Percentiles rank a stretch among this genome's conserved stretches.
Conservation (phyloP, 164 flowering plant species). For the Stephania yunnanensis region DNA sequence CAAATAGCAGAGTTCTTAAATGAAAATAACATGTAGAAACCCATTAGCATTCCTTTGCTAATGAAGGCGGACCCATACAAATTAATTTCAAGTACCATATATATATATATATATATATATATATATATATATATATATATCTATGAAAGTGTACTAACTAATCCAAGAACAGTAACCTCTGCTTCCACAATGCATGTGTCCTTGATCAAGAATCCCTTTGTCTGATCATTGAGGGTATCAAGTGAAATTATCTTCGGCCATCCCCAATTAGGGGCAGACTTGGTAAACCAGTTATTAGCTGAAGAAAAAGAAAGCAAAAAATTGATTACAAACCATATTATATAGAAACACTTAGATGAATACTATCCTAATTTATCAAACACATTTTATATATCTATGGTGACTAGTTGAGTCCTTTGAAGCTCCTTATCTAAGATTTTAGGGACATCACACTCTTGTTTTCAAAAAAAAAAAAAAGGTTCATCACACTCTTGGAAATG, state of each 20-base stretch:
- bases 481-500: too few relatives aligned
- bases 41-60: too few relatives aligned
- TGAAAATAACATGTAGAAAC: too few relatives aligned
- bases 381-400: background rate
- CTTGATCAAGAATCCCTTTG: background rate
- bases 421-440: too few relatives aligned
- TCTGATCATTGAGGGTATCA: background rate
- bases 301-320: background rate
- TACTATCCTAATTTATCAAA: too few relatives aligned
- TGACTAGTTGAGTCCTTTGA: background rate
- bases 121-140: too few relatives aligned
- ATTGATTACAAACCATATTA: background rate
- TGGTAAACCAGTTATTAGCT: background rate
- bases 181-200: conserved; percentile 6
- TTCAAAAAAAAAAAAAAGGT: too few relatives aligned
- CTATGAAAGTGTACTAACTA: background rate
- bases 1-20: too few relatives aligned
- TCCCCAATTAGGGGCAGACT: background rate
- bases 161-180: conserved; percentile 9
- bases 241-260: background rate
- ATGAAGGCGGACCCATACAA: too few relatives aligned
- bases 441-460: too few relatives aligned
- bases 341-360: background rate
- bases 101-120: too few relatives aligned
- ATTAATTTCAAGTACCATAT: too few relatives aligned